Evolutionary conservation across 106 monocot species (phyloP), one percentile per base, ranked within the genome.

Genomic region (Apostasia ramifera): DNA sequence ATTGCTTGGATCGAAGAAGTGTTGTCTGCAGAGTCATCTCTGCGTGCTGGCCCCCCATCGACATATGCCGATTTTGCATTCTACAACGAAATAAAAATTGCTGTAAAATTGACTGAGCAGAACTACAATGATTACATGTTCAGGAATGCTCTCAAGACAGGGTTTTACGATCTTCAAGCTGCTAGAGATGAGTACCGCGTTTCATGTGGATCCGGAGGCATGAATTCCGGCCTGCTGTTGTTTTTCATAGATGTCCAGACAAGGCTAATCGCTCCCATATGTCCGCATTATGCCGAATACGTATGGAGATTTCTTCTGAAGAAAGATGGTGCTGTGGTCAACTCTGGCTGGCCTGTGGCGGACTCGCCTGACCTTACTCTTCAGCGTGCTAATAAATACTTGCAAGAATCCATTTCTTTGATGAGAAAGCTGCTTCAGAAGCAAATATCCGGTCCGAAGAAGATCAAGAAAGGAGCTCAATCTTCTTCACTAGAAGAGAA

Each of bases 231-330:
- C 46, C 66, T 94, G 8, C 70, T 94, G 62, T 78, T 59, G 74
- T 71, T 68, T 56, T 94, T 94, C 67, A 94, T 94, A 82, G 93
- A 94, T 64, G 84, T 84, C 15, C 93, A 94, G 49, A 94, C 93
- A 6, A 70, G 89, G 68, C 74, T 94, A 61, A 78, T 94, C 13
- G 57, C 87, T 61, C 93, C 93, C 3, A 90, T 94, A 69, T 94
- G 87, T 55, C 93, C 93, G 38, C 90, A 94, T 44, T 94, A 90
- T 71, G 84, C 86, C 0, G 93, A 94, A 72, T 79, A 90, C 68
- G 90, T 90, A 4, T 90, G 93, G 93, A 79, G 64, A 66, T 70
- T 87, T 49, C 37, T 90, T 42, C 43, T 94, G 63, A 80, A 76
- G 70, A 80, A 79, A 72, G 76, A 84, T 47, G 82, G 87, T 41